Conservation (phyloP, 805 yeast genomes). For the Yarrowia sp. region DNA sequence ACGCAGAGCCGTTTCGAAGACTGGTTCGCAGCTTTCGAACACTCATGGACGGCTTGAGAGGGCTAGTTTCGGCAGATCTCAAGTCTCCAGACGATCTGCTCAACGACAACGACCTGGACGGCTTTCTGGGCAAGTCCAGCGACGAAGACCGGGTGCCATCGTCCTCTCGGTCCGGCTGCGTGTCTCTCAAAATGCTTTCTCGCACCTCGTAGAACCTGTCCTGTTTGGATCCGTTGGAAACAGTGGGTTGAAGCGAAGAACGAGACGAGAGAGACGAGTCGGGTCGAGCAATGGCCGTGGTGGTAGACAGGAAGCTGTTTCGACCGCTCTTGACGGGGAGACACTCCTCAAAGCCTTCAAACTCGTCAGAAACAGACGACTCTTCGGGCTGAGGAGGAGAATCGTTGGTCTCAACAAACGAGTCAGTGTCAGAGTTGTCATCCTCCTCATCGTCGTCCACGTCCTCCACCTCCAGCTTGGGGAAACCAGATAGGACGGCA, state of each 20-base stretch:
- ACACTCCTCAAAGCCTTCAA: constrained; percentile 21
- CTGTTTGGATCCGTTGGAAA: constrained; percentile 12
- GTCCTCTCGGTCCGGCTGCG: background rate
- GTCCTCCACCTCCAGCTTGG: constrained; percentile 11
- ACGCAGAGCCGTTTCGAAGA: constrained; percentile 3
- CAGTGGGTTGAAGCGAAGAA: background rate
- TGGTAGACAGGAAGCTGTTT: constrained; percentile 3
- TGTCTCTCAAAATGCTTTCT: constrained; percentile 20
- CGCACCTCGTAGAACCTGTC: constrained; percentile 23
- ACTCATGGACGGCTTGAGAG: constrained; percentile 16
- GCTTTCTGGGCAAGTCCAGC: constrained; percentile 10
- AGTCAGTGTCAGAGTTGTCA: background rate
- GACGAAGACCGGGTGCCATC: constrained; percentile 5
- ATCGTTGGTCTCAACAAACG: background rate
- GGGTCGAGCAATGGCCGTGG: constrained; percentile 4
- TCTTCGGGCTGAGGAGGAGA: background rate
- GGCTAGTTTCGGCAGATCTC: background rate
- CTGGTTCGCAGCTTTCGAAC: constrained; percentile 1
- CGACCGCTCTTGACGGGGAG: constrained; percentile 4
- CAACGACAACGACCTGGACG: constrained; percentile 1
- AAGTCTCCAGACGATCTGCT: constrained; percentile 11
- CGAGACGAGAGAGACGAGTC: constrained; percentile 14
- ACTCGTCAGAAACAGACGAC: background rate
- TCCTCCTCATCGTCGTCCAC: background rate
- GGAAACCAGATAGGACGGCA: constrained; percentile 11